phyloP scores from a whole-genome alignment of 139 green algal genomes.

The Volvox reticuliferus region DNA sequence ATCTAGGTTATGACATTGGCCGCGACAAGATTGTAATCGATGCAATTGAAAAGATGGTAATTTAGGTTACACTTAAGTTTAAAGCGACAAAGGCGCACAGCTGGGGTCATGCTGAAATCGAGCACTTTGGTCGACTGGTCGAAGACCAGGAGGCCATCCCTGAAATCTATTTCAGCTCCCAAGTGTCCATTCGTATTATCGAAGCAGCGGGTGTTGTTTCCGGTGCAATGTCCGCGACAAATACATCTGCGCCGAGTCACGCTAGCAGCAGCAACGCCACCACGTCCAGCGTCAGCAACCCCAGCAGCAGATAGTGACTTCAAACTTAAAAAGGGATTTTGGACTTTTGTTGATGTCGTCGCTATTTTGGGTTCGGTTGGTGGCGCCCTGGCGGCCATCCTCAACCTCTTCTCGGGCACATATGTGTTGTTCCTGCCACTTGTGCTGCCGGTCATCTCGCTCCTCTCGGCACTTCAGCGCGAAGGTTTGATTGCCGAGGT shows the following conservation, averaged over 20 bases:
- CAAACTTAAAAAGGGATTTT: slow-evolving; percentile 38
- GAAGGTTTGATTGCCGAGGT: slow-evolving; percentile 63
- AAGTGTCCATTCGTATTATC: background rate
- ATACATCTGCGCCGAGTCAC: background rate
- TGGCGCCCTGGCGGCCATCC: slow-evolving; percentile 58
- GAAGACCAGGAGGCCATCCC: background rate
- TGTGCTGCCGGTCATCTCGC: slow-evolving; percentile 67
- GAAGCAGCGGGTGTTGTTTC: background rate
- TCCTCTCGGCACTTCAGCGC: slow-evolving; percentile 58
- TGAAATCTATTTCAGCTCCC: background rate
- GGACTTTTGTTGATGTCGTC: slow-evolving; percentile 57
- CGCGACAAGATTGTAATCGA: background rate
- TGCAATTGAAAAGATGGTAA: background rate
- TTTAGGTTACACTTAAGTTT: background rate
- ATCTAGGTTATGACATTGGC: background rate
- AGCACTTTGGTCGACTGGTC: background rate
- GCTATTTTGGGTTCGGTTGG: slow-evolving; percentile 61
- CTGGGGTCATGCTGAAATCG: background rate
- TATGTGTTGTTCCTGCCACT: slow-evolving; percentile 63
- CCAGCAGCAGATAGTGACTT: background rate
- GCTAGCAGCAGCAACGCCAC: background rate
- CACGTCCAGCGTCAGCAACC: background rate
- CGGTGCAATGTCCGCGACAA: background rate
- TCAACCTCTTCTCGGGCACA: slow-evolving; percentile 50
- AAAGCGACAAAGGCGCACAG: background rate